Evolutionary conservation across 805 yeast genomes (phyloP).

Genomic region (Kluyveromyces aestuarii): DNA sequence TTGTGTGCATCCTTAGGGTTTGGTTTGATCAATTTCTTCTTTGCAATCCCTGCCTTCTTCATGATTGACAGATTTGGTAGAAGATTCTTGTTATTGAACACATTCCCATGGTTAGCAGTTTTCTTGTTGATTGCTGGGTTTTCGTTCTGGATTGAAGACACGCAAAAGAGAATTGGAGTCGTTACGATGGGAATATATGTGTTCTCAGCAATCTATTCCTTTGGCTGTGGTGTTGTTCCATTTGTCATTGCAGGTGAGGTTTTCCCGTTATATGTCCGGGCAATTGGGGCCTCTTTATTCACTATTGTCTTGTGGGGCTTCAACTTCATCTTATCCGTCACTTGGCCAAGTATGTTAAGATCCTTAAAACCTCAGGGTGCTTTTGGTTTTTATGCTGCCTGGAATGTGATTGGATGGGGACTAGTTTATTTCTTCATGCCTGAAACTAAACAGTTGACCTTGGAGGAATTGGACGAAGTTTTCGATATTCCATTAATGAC

Average conservation of each 20-base stretch:
- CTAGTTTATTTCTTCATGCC: constrained; percentile 63
- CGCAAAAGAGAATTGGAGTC: constrained; percentile 51
- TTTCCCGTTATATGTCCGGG: constrained; percentile 70
- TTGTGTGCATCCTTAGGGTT: constrained; percentile 80
- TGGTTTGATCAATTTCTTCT: constrained; percentile 70
- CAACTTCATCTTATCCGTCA: constrained; percentile 58
- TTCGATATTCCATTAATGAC: constrained; percentile 48
- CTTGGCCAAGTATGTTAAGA: constrained; percentile 66
- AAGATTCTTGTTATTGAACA: constrained; percentile 44
- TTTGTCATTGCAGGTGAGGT: constrained; percentile 84
- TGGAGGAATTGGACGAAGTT: constrained; percentile 66
- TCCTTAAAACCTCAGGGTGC: constrained; percentile 78
- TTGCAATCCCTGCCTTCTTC: constrained; percentile 76
- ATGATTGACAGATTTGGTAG: constrained; percentile 76
- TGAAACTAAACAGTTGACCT: constrained; percentile 55
- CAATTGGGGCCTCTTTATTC: constrained; percentile 72
- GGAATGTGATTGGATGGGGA: constrained; percentile 67
- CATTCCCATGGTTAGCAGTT: constrained; percentile 57
- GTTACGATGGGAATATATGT: constrained; percentile 68
- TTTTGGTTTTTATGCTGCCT: constrained; percentile 80
- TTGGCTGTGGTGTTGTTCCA: constrained; percentile 87
- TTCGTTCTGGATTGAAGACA: constrained; percentile 58
- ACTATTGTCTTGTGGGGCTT: constrained; percentile 71
- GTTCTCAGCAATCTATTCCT: constrained; percentile 64
- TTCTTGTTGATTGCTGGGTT: constrained; percentile 57